Evolutionary conservation across 1,139 yeast species (phyloP).

Genomic region (Geotrichum australiense): DNA sequence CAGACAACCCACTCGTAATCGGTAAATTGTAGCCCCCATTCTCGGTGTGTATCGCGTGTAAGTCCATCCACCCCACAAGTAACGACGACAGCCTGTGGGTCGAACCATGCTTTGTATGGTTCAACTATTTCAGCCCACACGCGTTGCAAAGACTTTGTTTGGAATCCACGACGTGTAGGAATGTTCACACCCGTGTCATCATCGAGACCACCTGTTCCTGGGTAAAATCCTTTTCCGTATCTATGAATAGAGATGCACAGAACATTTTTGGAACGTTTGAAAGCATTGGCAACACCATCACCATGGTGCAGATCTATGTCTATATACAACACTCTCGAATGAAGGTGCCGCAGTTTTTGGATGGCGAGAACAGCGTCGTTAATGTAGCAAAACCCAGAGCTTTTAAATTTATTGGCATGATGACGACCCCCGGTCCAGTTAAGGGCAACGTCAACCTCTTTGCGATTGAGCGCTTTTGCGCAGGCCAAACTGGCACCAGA

Average conservation of each 20-base stretch:
- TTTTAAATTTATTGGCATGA: slow-evolving; percentile 50
- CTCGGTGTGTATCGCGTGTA: slow-evolving; percentile 48
- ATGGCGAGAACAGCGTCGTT: slow-evolving; percentile 61
- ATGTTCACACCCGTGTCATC: slow-evolving; percentile 43
- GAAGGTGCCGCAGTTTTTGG: slow-evolving; percentile 41
- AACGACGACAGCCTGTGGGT: slow-evolving; percentile 51
- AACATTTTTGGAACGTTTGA: slow-evolving; percentile 49
- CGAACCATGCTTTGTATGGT: slow-evolving; percentile 38
- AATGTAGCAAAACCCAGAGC: slow-evolving; percentile 70
- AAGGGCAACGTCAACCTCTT: slow-evolving; percentile 38
- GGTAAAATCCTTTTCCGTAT: slow-evolving; percentile 60
- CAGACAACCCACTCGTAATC: slow-evolving; percentile 42
- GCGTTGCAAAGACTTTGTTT: slow-evolving; percentile 39
- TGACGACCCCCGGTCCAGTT: slow-evolving; percentile 83
- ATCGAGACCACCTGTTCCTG: slow-evolving; percentile 53
- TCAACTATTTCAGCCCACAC: slow-evolving; percentile 40
- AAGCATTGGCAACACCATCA: slow-evolving; percentile 70
- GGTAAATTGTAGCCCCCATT: slow-evolving; percentile 60
- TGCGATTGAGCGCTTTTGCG: slow-evolving; percentile 34
- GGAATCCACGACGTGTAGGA: slow-evolving; percentile 52
- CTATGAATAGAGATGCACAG: slow-evolving; percentile 60
- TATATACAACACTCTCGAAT: slow-evolving; percentile 49
- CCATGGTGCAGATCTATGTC: slow-evolving; percentile 78
- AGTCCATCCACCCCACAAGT: slow-evolving; percentile 75
- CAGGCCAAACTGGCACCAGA: slow-evolving; percentile 57